These are phyloP conservation scores for Diaporthe citri DNA, from an alignment of 2,329 filamentous ascomycete genomes.

Conservation along the genomic window DNA sequence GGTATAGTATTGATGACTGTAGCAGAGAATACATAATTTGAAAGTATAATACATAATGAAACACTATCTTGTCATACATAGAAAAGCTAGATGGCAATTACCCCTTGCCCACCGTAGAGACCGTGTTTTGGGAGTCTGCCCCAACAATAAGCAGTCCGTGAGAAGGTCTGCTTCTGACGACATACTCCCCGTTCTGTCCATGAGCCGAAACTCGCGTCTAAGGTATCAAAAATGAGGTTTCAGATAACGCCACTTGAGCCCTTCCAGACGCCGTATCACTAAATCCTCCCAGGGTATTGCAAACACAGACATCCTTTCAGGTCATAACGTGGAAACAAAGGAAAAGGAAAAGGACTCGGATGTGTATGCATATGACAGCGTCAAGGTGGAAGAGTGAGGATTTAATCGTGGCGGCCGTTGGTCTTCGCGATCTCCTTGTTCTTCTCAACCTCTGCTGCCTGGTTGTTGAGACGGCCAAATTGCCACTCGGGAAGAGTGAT, in stretches of 20 bases:
- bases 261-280: neutral
- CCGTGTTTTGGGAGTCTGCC: neutral
- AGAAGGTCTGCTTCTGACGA: neutral
- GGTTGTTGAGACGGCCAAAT: constrained; percentile 63
- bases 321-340: neutral
- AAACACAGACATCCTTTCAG: neutral
- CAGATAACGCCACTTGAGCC: neutral
- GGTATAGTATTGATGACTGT: too few species aligned
- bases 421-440: constrained; percentile 56
- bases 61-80: neutral
- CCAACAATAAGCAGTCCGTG: neutral
- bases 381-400: neutral
- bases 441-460: constrained; percentile 51
- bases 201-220: neutral
- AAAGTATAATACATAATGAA: neutral
- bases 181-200: neutral
- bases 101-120: neutral
- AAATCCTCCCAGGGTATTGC: neutral
- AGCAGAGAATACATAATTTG: neutral
- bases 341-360: neutral
- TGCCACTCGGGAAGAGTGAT: constrained; percentile 85
- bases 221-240: neutral
- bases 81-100: neutral
- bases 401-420: constrained; percentile 4
- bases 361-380: neutral